A percentile compares a stretch with the other conserved stretches of the same genome.
Evolutionary conservation across 2,329 filamentous ascomycete genomes (phyloP).

Genomic region (Alternaria arbusti): DNA sequence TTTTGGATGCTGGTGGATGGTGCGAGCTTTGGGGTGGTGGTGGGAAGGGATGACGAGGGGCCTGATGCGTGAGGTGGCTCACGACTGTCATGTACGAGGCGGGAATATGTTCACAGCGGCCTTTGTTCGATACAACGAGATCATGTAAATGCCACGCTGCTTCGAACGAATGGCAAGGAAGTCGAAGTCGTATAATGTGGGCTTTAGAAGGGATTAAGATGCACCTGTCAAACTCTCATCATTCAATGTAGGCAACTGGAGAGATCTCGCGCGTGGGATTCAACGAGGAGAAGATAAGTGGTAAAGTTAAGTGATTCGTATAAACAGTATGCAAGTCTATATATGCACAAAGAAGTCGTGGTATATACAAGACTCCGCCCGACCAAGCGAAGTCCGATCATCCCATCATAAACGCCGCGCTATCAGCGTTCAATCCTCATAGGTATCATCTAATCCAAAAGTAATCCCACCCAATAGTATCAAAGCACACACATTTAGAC

Average conservation of each 20-base stretch:
- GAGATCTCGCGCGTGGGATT: background rate
- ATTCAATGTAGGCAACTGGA: background rate
- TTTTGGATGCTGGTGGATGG: constrained; percentile 1
- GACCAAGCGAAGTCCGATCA: background rate
- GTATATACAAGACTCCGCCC: background rate
- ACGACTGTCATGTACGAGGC: background rate
- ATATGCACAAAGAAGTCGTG: background rate
- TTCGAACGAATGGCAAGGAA: background rate
- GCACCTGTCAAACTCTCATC: background rate
- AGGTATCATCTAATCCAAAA: background rate
- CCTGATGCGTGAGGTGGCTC: background rate
- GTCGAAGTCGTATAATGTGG: background rate
- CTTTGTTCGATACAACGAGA: too few species aligned
- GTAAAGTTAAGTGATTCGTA: background rate
- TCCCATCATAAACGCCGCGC: background rate
- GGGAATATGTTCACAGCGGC: background rate
- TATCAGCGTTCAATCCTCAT: background rate
- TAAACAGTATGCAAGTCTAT: background rate
- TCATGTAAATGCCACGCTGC: background rate
- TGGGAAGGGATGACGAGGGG: background rate
- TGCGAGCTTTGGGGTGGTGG: background rate
- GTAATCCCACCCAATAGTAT: background rate
- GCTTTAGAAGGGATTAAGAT: background rate
- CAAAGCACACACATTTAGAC: background rate
- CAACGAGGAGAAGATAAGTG: background rate